Evolutionary conservation across 768 basidiomycete genomes (phyloP).

Genomic region (Russula vinacea): DNA sequence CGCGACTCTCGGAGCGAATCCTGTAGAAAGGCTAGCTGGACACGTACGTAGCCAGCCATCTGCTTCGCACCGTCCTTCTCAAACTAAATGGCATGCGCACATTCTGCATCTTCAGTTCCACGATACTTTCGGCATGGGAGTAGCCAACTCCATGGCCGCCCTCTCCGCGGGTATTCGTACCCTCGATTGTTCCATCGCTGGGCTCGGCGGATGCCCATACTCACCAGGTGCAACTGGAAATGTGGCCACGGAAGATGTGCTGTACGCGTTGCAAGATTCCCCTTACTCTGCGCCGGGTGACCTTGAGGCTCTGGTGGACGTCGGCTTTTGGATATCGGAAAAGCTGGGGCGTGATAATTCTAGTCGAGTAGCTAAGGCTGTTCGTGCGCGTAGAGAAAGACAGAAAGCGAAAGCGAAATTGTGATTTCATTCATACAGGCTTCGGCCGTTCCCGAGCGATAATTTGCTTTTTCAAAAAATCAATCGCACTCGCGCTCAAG

Average conservation of each 20-base stretch:
- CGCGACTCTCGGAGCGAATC: conserved; percentile 59
- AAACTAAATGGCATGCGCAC: neutral
- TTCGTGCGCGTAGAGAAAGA: conserved; percentile 50
- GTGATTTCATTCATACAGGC: no score
- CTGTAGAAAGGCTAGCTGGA: conserved; percentile 67
- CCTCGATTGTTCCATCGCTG: conserved; percentile 80
- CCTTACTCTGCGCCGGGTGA: conserved; percentile 58
- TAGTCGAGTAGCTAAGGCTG: conserved; percentile 74
- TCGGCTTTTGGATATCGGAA: conserved; percentile 81
- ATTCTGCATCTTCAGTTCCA: conserved; percentile 61
- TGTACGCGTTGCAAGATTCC: conserved; percentile 74
- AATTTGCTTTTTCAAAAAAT: neutral
- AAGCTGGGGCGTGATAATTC: conserved; percentile 62
- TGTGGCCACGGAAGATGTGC: conserved; percentile 88
- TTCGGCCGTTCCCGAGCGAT: conserved; percentile 11
- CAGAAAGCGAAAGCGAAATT: conserved; percentile 34
- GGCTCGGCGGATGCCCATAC: conserved; percentile 93
- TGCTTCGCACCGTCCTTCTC: neutral
- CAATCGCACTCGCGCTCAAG: neutral
- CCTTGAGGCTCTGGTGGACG: conserved; percentile 64
- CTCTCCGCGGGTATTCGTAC: conserved; percentile 73
- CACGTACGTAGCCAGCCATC: conserved; percentile 44
- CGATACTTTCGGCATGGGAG: conserved; percentile 83
- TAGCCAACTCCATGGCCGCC: conserved; percentile 71
- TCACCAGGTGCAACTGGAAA: conserved; percentile 96